phyloP scores from a whole-genome alignment of 106 monocot genomes.

The Dendrobium officinale region DNA sequence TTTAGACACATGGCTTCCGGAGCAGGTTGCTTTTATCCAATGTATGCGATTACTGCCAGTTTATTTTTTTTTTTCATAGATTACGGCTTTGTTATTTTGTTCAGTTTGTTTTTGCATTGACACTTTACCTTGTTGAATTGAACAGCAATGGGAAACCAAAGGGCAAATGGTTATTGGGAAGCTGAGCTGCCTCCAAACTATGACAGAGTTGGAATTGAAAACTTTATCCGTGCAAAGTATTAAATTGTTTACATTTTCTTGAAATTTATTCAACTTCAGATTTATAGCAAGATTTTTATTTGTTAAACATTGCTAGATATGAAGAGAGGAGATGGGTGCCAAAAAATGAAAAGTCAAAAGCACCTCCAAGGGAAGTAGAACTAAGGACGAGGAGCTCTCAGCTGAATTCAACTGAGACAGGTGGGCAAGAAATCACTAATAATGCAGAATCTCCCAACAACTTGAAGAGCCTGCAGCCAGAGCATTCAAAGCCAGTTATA shows the following conservation, averaged over 20 bases:
- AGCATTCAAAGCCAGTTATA: conserved; percentile 27
- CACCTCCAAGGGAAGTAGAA: conserved; percentile 28
- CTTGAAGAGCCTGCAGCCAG: conserved; percentile 18
- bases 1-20: conserved; percentile 95
- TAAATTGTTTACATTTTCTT: background rate
- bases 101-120: background rate
- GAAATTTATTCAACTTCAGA: background rate
- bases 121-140: background rate
- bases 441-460: conserved; percentile 25
- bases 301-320: conserved; percentile 39
- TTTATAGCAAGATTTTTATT: conserved; percentile 2
- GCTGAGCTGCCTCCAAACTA: conserved; percentile 90
- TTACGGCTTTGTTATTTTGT: background rate
- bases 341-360: conserved; percentile 33
- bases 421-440: conserved; percentile 13
- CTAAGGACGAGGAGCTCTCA: conserved; percentile 15
- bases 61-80: background rate
- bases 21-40: conserved; percentile 96
- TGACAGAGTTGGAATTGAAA: conserved; percentile 98
- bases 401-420: conserved; percentile 16
- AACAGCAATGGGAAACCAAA: conserved; percentile 95
- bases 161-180: conserved; percentile 91
- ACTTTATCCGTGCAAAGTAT: conserved; percentile 96
- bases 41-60: conserved; percentile 33
- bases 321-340: conserved; percentile 95